These are phyloP conservation scores for Rubus idaeus DNA, from an alignment of 306 rosid genomes.

Conservation along the genomic window DNA sequence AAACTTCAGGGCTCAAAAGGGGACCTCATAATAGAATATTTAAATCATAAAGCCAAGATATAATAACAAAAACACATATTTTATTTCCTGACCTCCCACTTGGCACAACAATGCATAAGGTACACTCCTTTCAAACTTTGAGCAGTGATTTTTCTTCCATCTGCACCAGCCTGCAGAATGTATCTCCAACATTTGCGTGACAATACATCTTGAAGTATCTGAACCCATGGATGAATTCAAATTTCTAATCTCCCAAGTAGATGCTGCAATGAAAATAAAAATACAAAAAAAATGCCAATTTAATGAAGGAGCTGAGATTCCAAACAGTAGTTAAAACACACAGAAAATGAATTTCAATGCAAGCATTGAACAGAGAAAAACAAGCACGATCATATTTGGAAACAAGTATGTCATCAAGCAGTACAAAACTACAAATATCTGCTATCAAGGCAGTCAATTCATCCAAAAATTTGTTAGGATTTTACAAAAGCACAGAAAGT, in stretches of 20 bases:
- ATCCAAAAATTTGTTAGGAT: too few relatives aligned
- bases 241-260: slow-evolving; percentile 87
- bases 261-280: slow-evolving; percentile 50
- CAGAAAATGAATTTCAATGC: not conserved
- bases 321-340: not conserved
- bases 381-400: not conserved
- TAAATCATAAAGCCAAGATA: not conserved
- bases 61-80: slow-evolving; percentile 15
- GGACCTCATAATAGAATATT: slow-evolving; percentile 17
- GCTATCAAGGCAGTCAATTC: not conserved
- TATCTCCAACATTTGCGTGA: slow-evolving; percentile 89
- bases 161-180: slow-evolving; percentile 59
- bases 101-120: slow-evolving; percentile 85
- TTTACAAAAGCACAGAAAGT: too few relatives aligned
- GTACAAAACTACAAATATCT: not conserved
- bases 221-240: slow-evolving; percentile 74
- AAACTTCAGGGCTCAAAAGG: not conserved
- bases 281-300: slow-evolving; percentile 17
- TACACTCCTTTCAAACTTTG: slow-evolving; percentile 85
- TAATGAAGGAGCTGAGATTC: not conserved
- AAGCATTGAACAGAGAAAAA: not conserved
- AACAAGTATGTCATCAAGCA: not conserved
- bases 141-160: slow-evolving; percentile 68
- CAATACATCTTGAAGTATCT: slow-evolving; percentile 58
- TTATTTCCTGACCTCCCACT: slow-evolving; percentile 73